phyloP scores from a whole-genome alignment of 169 alveolate species.

The Cyclospora cayetanensis region DNA sequence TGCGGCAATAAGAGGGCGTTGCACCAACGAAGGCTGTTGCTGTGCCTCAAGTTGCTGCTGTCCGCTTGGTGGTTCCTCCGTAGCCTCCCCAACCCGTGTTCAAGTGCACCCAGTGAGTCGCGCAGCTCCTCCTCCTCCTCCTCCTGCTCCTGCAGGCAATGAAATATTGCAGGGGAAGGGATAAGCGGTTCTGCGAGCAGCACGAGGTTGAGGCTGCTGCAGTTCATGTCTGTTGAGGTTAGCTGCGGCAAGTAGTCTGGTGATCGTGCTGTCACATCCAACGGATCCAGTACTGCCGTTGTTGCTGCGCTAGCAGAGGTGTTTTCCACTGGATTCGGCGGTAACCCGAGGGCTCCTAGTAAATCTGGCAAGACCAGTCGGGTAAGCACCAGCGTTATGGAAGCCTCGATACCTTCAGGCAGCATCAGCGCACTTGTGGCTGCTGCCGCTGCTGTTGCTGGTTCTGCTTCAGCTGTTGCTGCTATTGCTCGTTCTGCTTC shows the following conservation, averaged over 20 bases:
- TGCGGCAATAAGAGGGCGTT: conserved; percentile 20
- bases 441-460: background rate
- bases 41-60: background rate
- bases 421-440: background rate
- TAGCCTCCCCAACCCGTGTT: background rate
- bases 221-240: background rate
- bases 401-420: background rate
- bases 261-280: background rate
- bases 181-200: conserved; percentile 20
- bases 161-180: background rate
- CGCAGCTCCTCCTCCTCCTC: background rate
- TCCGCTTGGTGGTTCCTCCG: background rate
- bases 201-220: background rate
- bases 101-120: background rate
- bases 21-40: conserved; percentile 5
- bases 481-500: background rate
- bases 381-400: background rate
- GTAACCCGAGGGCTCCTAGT: background rate
- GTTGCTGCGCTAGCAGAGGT: background rate
- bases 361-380: background rate
- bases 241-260: background rate
- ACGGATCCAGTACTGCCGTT: background rate
- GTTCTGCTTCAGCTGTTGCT: background rate
- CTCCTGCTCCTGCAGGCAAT: background rate
- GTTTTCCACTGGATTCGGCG: background rate